Evolutionary conservation across 2,329 filamentous ascomycete genomes (phyloP).

Genomic region (Didymella pomorum): DNA sequence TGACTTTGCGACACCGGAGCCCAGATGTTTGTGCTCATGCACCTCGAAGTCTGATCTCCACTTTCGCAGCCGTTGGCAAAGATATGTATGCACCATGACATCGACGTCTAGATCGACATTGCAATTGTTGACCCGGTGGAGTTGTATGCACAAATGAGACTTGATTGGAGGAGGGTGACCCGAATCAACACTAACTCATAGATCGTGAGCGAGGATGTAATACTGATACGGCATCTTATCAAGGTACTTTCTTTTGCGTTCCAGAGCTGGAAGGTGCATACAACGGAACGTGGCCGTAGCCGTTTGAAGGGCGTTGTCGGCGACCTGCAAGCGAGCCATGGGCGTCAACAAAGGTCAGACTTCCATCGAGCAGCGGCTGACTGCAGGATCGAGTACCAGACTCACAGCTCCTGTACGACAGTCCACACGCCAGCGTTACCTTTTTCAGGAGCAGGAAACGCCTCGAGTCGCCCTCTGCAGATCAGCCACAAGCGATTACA

Average conservation of each 20-base stretch:
- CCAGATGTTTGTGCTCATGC: too few species aligned
- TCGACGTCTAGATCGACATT: neutral
- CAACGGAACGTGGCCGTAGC: constrained; percentile 4
- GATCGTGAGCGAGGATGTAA: neutral
- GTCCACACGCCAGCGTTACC: neutral
- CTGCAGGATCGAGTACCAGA: constrained; percentile 19
- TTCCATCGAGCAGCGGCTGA: constrained; percentile 8
- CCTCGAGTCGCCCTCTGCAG: neutral
- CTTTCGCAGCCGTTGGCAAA: neutral
- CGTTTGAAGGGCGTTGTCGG: constrained; percentile 16
- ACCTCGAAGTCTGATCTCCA: neutral
- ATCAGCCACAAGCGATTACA: neutral
- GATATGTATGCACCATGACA: neutral
- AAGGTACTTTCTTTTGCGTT: constrained; percentile 14
- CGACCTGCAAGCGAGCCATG: constrained; percentile 17
- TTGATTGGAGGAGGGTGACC: neutral
- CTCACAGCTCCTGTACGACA: neutral
- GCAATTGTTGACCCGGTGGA: neutral
- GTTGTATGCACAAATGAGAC: neutral
- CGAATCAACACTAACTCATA: neutral
- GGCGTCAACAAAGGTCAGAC: constrained; percentile 6
- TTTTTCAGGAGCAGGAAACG: constrained; percentile 6
- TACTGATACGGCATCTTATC: neutral
- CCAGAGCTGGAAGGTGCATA: constrained; percentile 1
- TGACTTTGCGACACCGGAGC: neutral